A percentile compares a stretch with the other conserved stretches of the same genome.
These are phyloP conservation scores for Capsicum baccatum DNA, from an alignment of 257 asterid species.

Conservation along the genomic window DNA sequence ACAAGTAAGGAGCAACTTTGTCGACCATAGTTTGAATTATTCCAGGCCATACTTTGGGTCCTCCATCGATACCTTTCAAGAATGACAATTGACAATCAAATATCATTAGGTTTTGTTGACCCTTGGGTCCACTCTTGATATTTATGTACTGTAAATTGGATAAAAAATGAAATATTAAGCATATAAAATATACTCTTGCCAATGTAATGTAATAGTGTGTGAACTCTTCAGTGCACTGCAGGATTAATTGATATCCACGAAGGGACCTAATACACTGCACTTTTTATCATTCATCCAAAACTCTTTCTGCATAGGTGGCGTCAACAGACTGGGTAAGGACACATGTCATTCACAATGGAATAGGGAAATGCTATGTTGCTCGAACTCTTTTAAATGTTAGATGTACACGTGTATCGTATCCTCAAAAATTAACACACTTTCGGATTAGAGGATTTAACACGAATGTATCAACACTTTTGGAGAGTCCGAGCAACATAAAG, in stretches of 20 bases:
- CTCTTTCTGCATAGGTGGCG: not conserved
- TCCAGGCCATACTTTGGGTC: not conserved
- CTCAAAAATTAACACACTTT: no score
- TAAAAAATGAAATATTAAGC: not conserved
- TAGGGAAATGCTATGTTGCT: no score
- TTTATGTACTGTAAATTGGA: not conserved
- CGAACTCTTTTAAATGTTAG: no score
- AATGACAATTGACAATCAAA: not conserved
- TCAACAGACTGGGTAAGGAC: not conserved
- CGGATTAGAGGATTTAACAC: no score
- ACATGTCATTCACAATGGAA: not conserved
- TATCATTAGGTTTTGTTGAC: not conserved
- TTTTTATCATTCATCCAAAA: not conserved
- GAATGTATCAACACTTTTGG: no score
- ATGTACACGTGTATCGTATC: no score
- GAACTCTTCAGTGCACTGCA: not conserved
- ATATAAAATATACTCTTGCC: not conserved
- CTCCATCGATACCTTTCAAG: not conserved
- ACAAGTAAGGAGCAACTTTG: no score
- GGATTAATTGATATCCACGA: conserved; percentile 22
- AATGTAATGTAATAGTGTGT: not conserved
- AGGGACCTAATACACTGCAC: not conserved
- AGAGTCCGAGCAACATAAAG: no score
- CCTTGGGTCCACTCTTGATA: not conserved
- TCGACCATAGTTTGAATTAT: no score